A percentile compares a stretch with the other conserved stretches of the same genome.
These are phyloP conservation scores for Plicaturopsis crispa DNA, from an alignment of 768 basidiomycete genomes.

Conservation along the genomic window DNA sequence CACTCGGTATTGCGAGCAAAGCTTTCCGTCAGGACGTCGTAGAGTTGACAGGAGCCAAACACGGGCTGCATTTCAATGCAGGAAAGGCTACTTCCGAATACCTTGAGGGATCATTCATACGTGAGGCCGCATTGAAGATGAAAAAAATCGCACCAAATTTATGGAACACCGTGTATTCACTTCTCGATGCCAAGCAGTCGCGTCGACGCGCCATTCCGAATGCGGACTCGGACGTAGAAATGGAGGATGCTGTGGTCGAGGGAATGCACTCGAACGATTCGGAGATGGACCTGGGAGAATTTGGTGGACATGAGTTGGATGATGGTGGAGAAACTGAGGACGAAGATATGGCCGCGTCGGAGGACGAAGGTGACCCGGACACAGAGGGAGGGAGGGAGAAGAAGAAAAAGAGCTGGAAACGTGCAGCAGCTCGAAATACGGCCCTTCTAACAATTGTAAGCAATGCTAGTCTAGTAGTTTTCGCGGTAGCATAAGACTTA, in stretches of 20 bases:
- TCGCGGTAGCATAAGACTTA: background rate
- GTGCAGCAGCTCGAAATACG: background rate
- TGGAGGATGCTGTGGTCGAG: no score
- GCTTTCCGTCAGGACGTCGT: background rate
- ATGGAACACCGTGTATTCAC: background rate
- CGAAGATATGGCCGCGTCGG: background rate
- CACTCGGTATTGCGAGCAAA: background rate
- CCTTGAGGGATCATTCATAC: background rate
- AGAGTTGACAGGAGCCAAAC: background rate
- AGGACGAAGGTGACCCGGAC: background rate
- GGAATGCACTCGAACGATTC: no score
- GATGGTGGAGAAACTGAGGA: background rate
- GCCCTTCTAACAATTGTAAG: conserved; percentile 1
- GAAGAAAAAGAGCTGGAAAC: background rate
- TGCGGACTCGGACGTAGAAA: no score
- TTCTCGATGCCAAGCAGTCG: no score
- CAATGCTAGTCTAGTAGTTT: background rate
- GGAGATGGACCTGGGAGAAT: no score
- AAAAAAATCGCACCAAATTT: background rate
- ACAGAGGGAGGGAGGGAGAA: background rate
- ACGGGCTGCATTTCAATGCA: background rate
- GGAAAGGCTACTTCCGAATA: background rate
- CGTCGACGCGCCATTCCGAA: no score
- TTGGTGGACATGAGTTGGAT: background rate
- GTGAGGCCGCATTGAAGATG: background rate